Evolutionary conservation across 192 early-diverging fungal species (phyloP).

Genomic region (Dimargaris xerosporica): DNA sequence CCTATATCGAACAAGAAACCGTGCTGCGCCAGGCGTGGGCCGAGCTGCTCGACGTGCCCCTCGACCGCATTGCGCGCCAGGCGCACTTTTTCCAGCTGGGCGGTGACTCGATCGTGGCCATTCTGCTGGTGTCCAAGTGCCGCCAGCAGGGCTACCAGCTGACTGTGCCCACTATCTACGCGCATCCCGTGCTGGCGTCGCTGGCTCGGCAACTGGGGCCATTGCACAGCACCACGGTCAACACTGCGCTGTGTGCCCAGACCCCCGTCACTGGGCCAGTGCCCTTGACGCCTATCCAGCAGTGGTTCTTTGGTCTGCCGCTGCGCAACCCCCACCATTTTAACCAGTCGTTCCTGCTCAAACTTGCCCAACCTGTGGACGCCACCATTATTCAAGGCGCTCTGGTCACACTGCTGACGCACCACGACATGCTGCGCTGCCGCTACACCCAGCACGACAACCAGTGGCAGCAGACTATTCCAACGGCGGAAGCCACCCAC

Average conservation of each 20-base stretch:
- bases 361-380: not conserved
- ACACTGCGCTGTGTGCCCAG: not conserved
- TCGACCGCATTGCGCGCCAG: not conserved
- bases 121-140: too few species aligned
- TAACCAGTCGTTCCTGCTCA: conserved; percentile 2
- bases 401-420: too few species aligned
- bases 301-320: not conserved
- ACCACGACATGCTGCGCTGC: too few species aligned
- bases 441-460: too few species aligned
- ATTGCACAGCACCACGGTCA: not conserved
- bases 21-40: not conserved
- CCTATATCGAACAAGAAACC: not conserved
- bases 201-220: too few species aligned
- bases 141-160: too few species aligned
- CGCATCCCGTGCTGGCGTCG: too few species aligned
- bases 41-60: not conserved
- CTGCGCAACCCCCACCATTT: not conserved
- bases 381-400: not conserved
- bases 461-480: too few species aligned
- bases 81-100: too few species aligned
- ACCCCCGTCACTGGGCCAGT: not conserved
- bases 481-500: too few species aligned
- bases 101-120: too few species aligned
- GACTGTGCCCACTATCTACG: too few species aligned
- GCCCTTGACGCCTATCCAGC: conserved; percentile 8